Percentiles rank a stretch among this genome's conserved stretches.
These are phyloP conservation scores for Dactylis glomerata DNA, from an alignment of 176 grass and related monocot species.

Conservation along the genomic window DNA sequence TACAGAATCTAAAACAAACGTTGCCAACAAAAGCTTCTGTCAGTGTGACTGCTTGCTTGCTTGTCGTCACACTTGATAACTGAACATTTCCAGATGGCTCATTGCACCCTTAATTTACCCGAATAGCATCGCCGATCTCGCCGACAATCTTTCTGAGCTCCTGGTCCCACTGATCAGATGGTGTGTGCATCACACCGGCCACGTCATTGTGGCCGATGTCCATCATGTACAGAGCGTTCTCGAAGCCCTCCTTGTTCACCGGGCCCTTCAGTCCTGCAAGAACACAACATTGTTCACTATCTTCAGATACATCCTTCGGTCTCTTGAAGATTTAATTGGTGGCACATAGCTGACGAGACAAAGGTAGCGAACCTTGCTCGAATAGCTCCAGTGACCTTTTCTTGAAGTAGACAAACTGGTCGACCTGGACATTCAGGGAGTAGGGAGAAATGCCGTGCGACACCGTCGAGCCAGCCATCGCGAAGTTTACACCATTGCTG, in stretches of 20 bases:
- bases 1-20: constrained; percentile 49
- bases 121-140: constrained; percentile 48
- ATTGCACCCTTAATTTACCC: constrained; percentile 14
- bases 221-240: constrained; percentile 69
- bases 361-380: constrained; percentile 24
- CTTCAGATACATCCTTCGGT: neutral
- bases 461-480: constrained; percentile 58
- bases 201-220: constrained; percentile 90
- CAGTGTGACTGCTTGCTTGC: neutral
- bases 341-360: neutral
- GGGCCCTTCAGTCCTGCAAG: constrained; percentile 53
- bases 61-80: neutral
- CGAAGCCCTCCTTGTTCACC: constrained; percentile 53
- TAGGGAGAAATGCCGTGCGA: constrained; percentile 41
- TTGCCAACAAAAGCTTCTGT: constrained; percentile 6
- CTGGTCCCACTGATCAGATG: constrained; percentile 36
- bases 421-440: constrained; percentile 63
- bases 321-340: neutral
- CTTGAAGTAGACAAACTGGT: constrained; percentile 83
- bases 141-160: constrained; percentile 38
- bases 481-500: constrained; percentile 85
- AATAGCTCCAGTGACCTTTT: constrained; percentile 67
- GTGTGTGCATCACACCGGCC: constrained; percentile 27
- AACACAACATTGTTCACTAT: neutral
- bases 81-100: neutral